Evolutionary conservation across 2,329 filamentous ascomycete genomes (phyloP).

Genomic region (Phyllosticta citrichinensis): DNA sequence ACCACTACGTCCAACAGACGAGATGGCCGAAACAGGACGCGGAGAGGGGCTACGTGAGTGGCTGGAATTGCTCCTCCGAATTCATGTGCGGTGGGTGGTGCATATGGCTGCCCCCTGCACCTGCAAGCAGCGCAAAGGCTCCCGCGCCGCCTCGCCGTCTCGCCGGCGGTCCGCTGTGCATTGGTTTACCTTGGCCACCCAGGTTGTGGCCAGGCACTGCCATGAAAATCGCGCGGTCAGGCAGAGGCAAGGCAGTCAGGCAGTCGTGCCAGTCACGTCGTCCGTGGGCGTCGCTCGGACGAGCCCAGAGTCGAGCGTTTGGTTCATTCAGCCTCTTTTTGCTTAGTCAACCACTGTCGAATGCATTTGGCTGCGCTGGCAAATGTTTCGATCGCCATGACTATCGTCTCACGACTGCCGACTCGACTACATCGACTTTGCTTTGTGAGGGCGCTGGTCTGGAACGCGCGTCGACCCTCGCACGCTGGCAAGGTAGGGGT

Average conservation of each 20-base stretch:
- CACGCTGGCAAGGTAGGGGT: neutral
- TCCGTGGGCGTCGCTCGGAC: neutral
- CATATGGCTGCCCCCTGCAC: too few species aligned
- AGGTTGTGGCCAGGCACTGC: neutral
- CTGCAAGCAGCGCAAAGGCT: neutral
- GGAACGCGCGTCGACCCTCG: neutral
- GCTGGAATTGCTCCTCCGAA: too few species aligned
- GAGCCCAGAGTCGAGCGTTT: neutral
- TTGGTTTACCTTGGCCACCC: neutral
- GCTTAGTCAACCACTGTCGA: neutral
- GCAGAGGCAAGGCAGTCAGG: too few species aligned
- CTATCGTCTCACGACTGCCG: too few species aligned
- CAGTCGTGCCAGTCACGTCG: too few species aligned
- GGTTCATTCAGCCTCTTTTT: too few species aligned
- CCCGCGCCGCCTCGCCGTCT: neutral
- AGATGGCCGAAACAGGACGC: too few species aligned
- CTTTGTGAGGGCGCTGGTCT: neutral
- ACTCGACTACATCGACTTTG: too few species aligned
- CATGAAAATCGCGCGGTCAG: neutral
- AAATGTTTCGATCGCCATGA: neutral
- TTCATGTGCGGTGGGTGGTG: too few species aligned
- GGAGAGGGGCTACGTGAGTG: too few species aligned
- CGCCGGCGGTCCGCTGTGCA: neutral
- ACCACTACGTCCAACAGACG: too few species aligned
- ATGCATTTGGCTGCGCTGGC: neutral